Base-by-base conservation (phyloP, 2,329 filamentous ascomycete species). In the Raffaelea albimanens region DNA sequence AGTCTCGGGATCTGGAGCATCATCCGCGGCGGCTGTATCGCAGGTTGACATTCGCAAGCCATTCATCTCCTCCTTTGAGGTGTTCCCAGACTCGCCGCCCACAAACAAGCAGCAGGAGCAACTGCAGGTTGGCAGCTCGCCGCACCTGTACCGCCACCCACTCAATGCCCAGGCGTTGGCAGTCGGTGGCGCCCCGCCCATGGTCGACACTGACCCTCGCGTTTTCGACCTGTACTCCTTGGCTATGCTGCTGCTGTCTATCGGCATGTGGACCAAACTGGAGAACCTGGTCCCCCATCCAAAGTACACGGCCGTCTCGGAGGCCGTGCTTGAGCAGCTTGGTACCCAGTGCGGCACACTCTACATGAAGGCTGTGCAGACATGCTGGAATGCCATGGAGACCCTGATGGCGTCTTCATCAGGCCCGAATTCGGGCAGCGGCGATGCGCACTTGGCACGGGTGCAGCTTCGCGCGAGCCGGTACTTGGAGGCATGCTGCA, bases 181-280 rank as follows among this genome's bases (percentile, higher is more conserved):
- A 67, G 4, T 49, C 52, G 3, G 53, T 49, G 7, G 63, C 70
- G 34, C 34, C 14, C 34, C 75, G 0, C 70, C 72, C 0, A 57
- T 63, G 4, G 67, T 67, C 39, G 71, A 70, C 5, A 67, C 73
- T 1, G 76, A 81, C 47, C 74, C 73, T 38, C 76, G 78, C 36
- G 72, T 77, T 1, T 66, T 80, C 29, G 86, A 90, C 51, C 66
- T 90, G 2, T 88, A 88, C 59, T 82, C 83, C 7, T 69, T 91
- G 1, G 83, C 83, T 18, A 76, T 88, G 66, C 67, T 88, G 4
- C 70, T 91, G 0, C 68, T 89, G 3, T 86, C 86, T 7, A 79
- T 90, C 46, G 86, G 86, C 7, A 64, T 90, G 9, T 91, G 86
- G 86, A 79, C 76, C 3, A 81, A 78, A 11, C 69, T 88, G 0